phyloP scores from a whole-genome alignment of 2,329 filamentous ascomycete genomes.

The Hypoxylon sp. region DNA sequence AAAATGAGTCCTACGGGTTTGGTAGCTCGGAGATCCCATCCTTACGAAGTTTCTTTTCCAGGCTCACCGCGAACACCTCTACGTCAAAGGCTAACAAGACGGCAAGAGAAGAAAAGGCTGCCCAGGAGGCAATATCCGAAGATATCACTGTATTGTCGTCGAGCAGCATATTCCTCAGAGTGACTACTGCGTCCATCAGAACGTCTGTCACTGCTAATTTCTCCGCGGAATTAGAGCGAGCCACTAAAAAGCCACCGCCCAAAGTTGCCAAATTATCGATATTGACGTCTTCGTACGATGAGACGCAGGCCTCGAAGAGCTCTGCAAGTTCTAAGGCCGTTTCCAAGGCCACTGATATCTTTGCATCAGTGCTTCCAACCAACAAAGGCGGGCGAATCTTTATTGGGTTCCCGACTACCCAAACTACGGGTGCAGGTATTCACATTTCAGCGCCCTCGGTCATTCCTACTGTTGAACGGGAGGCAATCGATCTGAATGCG shows the following conservation, averaged over 20 bases:
- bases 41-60: slow-evolving; percentile 83
- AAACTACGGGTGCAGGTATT: slow-evolving; percentile 93
- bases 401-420: slow-evolving; percentile 96
- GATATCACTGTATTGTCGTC: slow-evolving; percentile 78
- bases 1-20: slow-evolving; percentile 65
- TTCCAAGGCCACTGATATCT: slow-evolving; percentile 79
- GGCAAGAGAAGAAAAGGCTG: slow-evolving; percentile 72
- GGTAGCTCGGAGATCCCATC: slow-evolving; percentile 69
- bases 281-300: slow-evolving; percentile 91
- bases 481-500: slow-evolving; percentile 96
- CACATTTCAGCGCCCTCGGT: slow-evolving; percentile 96
- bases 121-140: slow-evolving; percentile 74
- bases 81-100: slow-evolving; percentile 65
- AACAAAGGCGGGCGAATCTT: slow-evolving; percentile 91
- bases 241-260: slow-evolving; percentile 96
- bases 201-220: slow-evolving; percentile 81
- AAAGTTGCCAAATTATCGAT: slow-evolving; percentile 88
- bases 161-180: slow-evolving; percentile 87
- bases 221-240: slow-evolving; percentile 88
- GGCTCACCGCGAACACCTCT: slow-evolving; percentile 71
- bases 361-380: slow-evolving; percentile 88
- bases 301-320: slow-evolving; percentile 74
- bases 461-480: slow-evolving; percentile 96
- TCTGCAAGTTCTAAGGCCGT: slow-evolving; percentile 60
- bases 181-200: slow-evolving; percentile 85